Percentiles rank a stretch among this genome's conserved stretches.
Evolutionary conservation across 2,329 filamentous ascomycete species (phyloP).

Genomic region (Exophiala sp.): DNA sequence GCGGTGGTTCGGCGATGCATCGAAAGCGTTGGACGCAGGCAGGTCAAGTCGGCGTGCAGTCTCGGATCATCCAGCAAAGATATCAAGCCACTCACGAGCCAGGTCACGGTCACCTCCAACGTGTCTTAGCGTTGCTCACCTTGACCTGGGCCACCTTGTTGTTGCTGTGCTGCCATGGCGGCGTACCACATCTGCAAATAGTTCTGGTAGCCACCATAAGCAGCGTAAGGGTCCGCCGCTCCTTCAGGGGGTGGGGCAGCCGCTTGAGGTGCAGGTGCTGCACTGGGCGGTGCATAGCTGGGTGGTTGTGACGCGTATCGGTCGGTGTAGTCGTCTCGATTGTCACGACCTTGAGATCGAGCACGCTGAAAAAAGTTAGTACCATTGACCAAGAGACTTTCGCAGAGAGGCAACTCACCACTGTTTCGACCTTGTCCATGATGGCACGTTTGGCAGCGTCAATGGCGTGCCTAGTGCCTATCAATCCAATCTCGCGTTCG

Average conservation of each 20-base stretch:
- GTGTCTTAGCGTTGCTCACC: slow-evolving; percentile 31
- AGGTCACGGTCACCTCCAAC: slow-evolving; percentile 26
- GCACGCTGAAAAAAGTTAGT: slow-evolving; percentile 40
- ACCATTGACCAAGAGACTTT: not conserved
- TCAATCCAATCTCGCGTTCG: slow-evolving; percentile 81
- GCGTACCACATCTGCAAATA: slow-evolving; percentile 81
- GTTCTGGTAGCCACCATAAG: slow-evolving; percentile 78
- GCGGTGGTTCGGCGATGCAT: too few species aligned
- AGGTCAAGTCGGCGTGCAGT: slow-evolving; percentile 17
- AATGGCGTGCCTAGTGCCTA: slow-evolving; percentile 74
- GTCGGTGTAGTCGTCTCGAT: slow-evolving; percentile 34
- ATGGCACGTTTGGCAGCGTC: slow-evolving; percentile 78
- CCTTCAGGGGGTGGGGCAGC: slow-evolving; percentile 47
- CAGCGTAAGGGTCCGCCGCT: slow-evolving; percentile 67
- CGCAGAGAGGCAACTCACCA: slow-evolving; percentile 55
- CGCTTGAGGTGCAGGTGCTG: slow-evolving; percentile 36
- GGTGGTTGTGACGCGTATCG: slow-evolving; percentile 33
- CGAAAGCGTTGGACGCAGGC: slow-evolving; percentile 7
- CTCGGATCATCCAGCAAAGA: slow-evolving; percentile 17
- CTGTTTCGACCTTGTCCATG: slow-evolving; percentile 86
- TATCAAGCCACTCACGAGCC: slow-evolving; percentile 20
- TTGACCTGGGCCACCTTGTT: slow-evolving; percentile 33
- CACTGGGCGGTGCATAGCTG: slow-evolving; percentile 31
- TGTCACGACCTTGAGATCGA: slow-evolving; percentile 42
- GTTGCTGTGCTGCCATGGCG: slow-evolving; percentile 57